phyloP scores from a whole-genome alignment of 163 green algal species.

The Prototheca cutis region DNA sequence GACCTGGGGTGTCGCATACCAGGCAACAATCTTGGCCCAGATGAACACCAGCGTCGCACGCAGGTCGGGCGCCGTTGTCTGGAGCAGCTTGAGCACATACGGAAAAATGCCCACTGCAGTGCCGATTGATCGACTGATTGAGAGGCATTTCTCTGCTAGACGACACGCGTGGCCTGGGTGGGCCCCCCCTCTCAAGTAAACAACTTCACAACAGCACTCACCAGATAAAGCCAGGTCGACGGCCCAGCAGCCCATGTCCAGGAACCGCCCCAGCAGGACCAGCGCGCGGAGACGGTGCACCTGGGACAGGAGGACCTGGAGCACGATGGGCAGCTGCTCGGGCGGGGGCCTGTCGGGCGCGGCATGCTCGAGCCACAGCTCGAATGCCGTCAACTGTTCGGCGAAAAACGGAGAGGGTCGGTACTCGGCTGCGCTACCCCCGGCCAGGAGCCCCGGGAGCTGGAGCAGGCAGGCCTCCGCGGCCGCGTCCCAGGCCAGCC shows the following conservation, averaged over 20 bases:
- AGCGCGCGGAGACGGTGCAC: constrained; percentile 88
- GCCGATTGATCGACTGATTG: too few species aligned
- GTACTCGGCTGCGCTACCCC: constrained; percentile 58
- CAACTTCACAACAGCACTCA: too few species aligned
- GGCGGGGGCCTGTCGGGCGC: constrained; percentile 70
- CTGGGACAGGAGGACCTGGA: constrained; percentile 95
- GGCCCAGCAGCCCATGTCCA: constrained; percentile 96
- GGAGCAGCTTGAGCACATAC: constrained; percentile 97
- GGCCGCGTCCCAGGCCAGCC: constrained; percentile 92
- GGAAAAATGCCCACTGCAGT: constrained; percentile 96
- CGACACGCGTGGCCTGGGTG: too few species aligned
- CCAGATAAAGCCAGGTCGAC: constrained; percentile 88
- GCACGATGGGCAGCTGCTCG: constrained; percentile 97
- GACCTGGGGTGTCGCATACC: constrained; percentile 68
- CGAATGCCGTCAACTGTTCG: constrained; percentile 96
- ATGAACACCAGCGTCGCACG: constrained; percentile 97
- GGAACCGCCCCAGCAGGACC: constrained; percentile 87
- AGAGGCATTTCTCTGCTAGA: too few species aligned
- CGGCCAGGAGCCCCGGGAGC: constrained; percentile 23
- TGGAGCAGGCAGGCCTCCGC: constrained; percentile 90
- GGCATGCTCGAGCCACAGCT: constrained; percentile 92
- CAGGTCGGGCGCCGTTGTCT: constrained; percentile 89
- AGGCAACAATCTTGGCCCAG: constrained; percentile 96
- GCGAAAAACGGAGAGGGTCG: constrained; percentile 86
- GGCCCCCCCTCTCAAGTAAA: too few species aligned